Evolutionary conservation across 2,329 filamentous ascomycete genomes (phyloP), one percentile per base, ranked within the genome.

Genomic region (Achaetomium macrosporum): DNA sequence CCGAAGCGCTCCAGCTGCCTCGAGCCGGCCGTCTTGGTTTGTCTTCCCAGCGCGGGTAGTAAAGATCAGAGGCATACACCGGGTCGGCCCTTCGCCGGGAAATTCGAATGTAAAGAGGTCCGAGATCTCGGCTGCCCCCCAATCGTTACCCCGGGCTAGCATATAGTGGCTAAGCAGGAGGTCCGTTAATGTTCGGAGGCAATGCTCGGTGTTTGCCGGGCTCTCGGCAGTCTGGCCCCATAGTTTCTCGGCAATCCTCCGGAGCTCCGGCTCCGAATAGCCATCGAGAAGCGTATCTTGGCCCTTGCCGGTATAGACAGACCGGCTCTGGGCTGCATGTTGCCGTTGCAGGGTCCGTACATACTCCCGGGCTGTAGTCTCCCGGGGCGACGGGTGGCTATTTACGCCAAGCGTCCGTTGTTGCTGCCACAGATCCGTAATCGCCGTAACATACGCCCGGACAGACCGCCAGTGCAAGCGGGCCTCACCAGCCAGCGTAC

Each of bases 81-180:
- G n/a, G 35, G 45, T 47, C 20, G 45, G 45, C 5, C 45, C 45
- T 20, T 47, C 25, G 25, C 45, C 20, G 20, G 45, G 19, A 20
- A 47, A 47, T 39, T 47, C 44, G 44, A 47, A 47, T 10, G 17
- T 47, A 29, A 47, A 47, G 2, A 47, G 44, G 35, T 40, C 45
- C 25, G 25, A 47, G 35, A 47, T 36, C 45, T 47, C 20, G 11
- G 25, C 19, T 10, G 20, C 45, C 19, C 36, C 5, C 13, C 20
- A 10, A 35, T 47, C 20, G 36, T 31, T 19, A 5, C 45, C 20
- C 19, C 36, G 25, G 19, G 45, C 25, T 1, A 47, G 45, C n/a
- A 47, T 40, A 19, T 47, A 47, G 19, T 47, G n/a, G 36, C 45
- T 19, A 16, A 47, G 45, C 7, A 47, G 45, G 13, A 47, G 45